A percentile compares a stretch with the other conserved stretches of the same genome.
phyloP scores from a whole-genome alignment of 2,329 filamentous ascomycete genomes.

The Aspergillus uvarum region DNA sequence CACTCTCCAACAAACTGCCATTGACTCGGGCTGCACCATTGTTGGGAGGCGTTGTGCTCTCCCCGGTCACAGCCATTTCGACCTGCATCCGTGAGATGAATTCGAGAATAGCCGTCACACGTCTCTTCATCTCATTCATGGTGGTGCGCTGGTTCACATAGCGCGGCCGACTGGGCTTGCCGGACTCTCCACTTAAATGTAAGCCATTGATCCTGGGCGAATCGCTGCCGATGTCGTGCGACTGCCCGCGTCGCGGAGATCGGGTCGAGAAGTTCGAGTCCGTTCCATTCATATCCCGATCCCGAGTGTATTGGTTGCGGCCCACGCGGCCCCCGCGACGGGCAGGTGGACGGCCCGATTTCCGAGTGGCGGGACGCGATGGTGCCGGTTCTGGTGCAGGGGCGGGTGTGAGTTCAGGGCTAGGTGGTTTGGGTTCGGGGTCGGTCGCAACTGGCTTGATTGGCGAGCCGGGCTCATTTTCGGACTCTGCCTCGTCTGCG shows the following conservation, averaged over 20 bases:
- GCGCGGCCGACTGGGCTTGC: constrained; percentile 61
- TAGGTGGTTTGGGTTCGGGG: constrained; percentile 44
- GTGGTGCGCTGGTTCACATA: constrained; percentile 63
- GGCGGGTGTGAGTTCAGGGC: constrained; percentile 42
- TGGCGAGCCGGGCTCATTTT: constrained; percentile 65
- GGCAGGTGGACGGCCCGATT: constrained; percentile 62
- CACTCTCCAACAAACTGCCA: constrained; percentile 22
- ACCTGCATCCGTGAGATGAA: constrained; percentile 88
- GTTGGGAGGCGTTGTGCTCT: constrained; percentile 43
- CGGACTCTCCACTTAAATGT: constrained; percentile 55
- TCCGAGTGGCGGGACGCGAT: constrained; percentile 54
- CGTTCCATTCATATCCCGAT: constrained; percentile 62
- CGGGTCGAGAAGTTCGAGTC: constrained; percentile 31
- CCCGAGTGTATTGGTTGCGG: constrained; percentile 80
- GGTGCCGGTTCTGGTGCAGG: constrained; percentile 37
- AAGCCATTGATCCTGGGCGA: constrained; percentile 43
- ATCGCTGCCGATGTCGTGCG: constrained; percentile 40
- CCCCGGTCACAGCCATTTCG: constrained; percentile 68
- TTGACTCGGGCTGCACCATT: constrained; percentile 36
- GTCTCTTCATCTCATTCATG: constrained; percentile 84
- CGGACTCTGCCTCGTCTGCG: constrained; percentile 59
- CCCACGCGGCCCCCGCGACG: constrained; percentile 64
- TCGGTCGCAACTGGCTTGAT: constrained; percentile 42
- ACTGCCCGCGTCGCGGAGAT: constrained; percentile 43
- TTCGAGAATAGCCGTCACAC: constrained; percentile 79